Evolutionary conservation across 345 rosid genomes (phyloP).

Genomic region (Euphorbia lathyris): DNA sequence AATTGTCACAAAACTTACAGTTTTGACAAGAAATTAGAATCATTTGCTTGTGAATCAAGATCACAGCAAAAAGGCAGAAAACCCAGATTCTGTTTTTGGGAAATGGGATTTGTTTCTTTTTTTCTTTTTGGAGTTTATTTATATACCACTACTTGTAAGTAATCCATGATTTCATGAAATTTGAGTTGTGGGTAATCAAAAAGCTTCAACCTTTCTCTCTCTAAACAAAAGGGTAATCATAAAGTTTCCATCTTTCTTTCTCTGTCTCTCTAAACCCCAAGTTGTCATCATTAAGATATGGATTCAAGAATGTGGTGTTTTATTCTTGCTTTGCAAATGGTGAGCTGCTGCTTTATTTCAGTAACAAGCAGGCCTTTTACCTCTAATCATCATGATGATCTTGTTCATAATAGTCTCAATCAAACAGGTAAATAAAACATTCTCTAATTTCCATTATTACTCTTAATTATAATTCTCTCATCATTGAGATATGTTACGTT

Average conservation of each 20-base stretch:
- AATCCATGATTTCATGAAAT: conserved; percentile 16
- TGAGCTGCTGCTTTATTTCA: conserved; percentile 34
- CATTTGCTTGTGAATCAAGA: conserved; percentile 38
- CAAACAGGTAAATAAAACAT: conserved; percentile 39
- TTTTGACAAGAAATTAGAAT: conserved; percentile 20
- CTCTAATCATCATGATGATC: conserved; percentile 28
- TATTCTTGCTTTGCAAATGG: conserved; percentile 40
- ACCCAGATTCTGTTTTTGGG: conserved; percentile 34
- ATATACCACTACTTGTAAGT: conserved; percentile 18
- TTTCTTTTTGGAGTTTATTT: conserved; percentile 1
- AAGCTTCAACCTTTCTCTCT: background rate
- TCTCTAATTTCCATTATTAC: background rate
- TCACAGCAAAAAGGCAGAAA: conserved; percentile 19
- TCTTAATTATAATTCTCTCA: background rate
- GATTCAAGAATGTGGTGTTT: conserved; percentile 31
- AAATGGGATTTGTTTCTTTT: conserved; percentile 22
- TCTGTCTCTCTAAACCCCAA: background rate
- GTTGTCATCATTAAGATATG: conserved; percentile 24
- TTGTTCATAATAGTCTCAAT: conserved; percentile 14
- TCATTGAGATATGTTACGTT: too few species aligned
- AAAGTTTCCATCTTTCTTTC: background rate
- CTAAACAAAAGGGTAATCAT: conserved; percentile 5
- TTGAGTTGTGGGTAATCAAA: conserved; percentile 11
- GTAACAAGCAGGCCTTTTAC: conserved; percentile 49
- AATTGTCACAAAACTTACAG: conserved; percentile 25